Base-by-base conservation (phyloP, 192 early-diverging fungal genomes). In the Backusella morwellensis region DNA sequence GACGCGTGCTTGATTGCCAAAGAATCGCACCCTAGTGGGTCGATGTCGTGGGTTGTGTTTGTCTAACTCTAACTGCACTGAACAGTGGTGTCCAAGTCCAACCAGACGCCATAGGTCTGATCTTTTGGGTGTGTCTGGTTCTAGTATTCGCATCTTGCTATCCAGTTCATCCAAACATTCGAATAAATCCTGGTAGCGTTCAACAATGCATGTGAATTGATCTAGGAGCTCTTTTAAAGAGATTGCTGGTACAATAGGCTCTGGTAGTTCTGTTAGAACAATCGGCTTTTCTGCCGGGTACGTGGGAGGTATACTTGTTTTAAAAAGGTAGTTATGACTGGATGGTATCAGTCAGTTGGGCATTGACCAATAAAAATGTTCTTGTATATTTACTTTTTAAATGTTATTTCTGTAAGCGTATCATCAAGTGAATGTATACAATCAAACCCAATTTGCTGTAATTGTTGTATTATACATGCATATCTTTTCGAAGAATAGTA, bases 141-240 rank as follows among this genome's bases (percentile, higher is more conserved):
- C 78, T 0, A 79, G 17, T 0, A 79, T 59, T 7, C 47, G 66
- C 29, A 66, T 41, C 42, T 75, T n/a, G 0, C 3, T 34, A 63
- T 79, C 78, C 36, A 79, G 12, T 40, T 79, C 47, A 59, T 79
- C 78, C 50, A 79, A 12, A 15, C 68, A 66, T 26, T 75, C 54
- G 50, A 79, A 79, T 12, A 52, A n/a, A 6, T 52, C 68, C 14
- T 69, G 36, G 14, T 66, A 74, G 19, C 40, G 19, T 23, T 36
- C 19, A n/a, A 74, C 38, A 29, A 74, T 35, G 19, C 21, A 4
- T 6, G 40, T n/a, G 23, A 63, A 36, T 23, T 74, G 52, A 6
- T 40, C 21, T 66, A 74, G 23, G 17, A 59, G 17, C 14, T 74
- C n/a, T 29, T 19, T 63, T 23, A 74, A 23, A 29, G 73, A 74